Evolutionary conservation across 1,284 basidiomycete genomes (phyloP).

Genomic region (Stygiomarasmius scandens): DNA sequence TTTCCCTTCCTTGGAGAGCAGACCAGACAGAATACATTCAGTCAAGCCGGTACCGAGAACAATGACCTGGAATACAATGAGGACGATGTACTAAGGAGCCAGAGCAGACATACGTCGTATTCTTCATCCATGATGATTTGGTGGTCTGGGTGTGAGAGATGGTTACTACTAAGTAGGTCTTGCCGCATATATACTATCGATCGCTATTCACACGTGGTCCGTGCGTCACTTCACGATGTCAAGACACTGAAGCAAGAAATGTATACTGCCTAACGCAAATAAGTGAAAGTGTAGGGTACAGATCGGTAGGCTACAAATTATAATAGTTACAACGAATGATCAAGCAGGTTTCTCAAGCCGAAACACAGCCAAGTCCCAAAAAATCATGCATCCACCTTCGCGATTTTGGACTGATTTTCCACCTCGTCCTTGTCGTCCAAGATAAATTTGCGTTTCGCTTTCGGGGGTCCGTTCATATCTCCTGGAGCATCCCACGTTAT

Average conservation of each 20-base stretch:
- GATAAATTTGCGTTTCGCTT: constrained; percentile 36
- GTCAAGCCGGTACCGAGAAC: constrained; percentile 96
- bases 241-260: background rate
- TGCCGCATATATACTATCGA: constrained; percentile 19
- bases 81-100: constrained; percentile 15
- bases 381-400: background rate
- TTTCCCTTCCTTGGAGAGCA: constrained; percentile 98
- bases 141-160: constrained; percentile 14
- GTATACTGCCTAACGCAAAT: background rate
- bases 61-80: constrained; percentile 64
- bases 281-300: background rate
- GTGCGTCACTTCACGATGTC: background rate
- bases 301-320: too few species aligned
- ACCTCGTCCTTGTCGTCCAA: constrained; percentile 24
- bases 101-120: constrained; percentile 66
- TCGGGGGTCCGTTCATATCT: constrained; percentile 17
- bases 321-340: background rate
- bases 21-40: constrained; percentile 96
- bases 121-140: constrained; percentile 78
- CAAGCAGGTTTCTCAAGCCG: background rate
- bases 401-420: constrained; percentile 26
- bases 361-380: background rate
- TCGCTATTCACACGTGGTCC: constrained; percentile 26
- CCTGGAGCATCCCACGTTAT: background rate
- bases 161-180: constrained; percentile 17